phyloP scores from a whole-genome alignment of 2,329 filamentous ascomycete species.

The Colletotrichum cuscutae region DNA sequence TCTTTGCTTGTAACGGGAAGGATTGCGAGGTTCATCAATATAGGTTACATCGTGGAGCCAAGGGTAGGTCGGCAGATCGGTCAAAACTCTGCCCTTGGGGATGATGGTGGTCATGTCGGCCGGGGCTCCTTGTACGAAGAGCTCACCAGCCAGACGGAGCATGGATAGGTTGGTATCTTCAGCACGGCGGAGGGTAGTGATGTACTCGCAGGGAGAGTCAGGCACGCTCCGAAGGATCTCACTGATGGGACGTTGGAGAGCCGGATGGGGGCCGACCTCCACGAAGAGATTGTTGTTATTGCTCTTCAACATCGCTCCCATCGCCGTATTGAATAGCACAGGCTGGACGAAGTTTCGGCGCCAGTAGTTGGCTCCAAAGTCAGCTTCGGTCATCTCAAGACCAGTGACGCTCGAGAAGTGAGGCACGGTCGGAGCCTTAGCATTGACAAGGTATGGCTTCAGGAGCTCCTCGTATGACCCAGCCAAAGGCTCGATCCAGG shows the following conservation, averaged over 20 bases:
- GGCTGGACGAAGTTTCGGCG: conserved; percentile 53
- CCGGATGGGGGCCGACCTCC: conserved; percentile 39
- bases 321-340: conserved; percentile 54
- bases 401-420: conserved; percentile 43
- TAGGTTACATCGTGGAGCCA: conserved; percentile 21
- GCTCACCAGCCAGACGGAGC: conserved; percentile 53
- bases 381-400: conserved; percentile 35
- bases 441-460: conserved; percentile 2
- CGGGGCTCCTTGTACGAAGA: conserved; percentile 55
- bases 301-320: conserved; percentile 37
- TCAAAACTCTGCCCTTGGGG: conserved; percentile 8
- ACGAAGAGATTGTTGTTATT: conserved; percentile 32
- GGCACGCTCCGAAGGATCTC: conserved; percentile 47
- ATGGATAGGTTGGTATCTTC: conserved; percentile 58
- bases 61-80: conserved; percentile 18
- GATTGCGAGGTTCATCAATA: conserved; percentile 14
- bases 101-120: conserved; percentile 48
- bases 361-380: conserved; percentile 49
- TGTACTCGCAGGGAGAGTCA: conserved; percentile 44
- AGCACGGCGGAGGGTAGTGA: conserved; percentile 59
- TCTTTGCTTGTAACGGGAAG: conserved; percentile 10
- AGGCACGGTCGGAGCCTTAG: conserved; percentile 3
- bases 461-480: conserved; percentile 22
- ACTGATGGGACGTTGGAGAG: conserved; percentile 36
- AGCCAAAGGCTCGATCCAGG: conserved; percentile 36